Percentiles rank a stretch among this genome's conserved stretches.
Evolutionary conservation across 2,329 filamentous ascomycete species (phyloP).

Genomic region (Fusarium annulatum): DNA sequence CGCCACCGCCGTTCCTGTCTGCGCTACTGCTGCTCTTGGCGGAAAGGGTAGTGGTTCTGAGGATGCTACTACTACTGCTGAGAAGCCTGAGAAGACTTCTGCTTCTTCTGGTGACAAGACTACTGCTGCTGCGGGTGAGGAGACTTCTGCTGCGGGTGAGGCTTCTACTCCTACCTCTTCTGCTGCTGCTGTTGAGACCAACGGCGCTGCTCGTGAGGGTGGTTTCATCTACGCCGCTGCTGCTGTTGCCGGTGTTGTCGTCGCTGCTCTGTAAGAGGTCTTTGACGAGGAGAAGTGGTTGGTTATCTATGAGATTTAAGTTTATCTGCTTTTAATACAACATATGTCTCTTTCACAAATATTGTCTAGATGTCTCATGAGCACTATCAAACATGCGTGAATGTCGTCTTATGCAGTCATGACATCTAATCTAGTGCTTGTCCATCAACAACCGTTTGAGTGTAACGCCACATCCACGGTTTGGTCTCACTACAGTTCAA

Average conservation of each 20-base stretch:
- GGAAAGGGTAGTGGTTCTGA: background rate
- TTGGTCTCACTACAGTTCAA: background rate
- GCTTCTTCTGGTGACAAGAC: background rate
- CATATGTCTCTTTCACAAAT: background rate
- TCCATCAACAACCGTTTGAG: background rate
- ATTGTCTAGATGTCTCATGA: background rate
- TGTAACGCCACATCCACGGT: background rate
- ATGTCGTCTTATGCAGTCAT: background rate
- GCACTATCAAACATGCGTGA: background rate
- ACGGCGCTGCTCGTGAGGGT: slow-evolving; percentile 42
- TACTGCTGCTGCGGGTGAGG: background rate
- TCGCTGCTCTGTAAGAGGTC: slow-evolving; percentile 44
- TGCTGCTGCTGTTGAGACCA: slow-evolving; percentile 14
- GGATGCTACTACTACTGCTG: slow-evolving; percentile 9
- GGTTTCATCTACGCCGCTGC: slow-evolving; percentile 47
- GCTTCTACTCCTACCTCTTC: slow-evolving; percentile 2
- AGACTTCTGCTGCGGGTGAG: background rate
- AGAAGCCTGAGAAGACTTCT: slow-evolving; percentile 22
- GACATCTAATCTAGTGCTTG: background rate
- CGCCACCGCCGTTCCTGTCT: slow-evolving; percentile 38
- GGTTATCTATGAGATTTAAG: slow-evolving; percentile 1
- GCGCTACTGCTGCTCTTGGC: slow-evolving; percentile 27
- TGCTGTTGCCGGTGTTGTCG: slow-evolving; percentile 46
- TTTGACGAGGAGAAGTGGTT: background rate
- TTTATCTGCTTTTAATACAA: slow-evolving; percentile 26